phyloP scores from a whole-genome alignment of 257 asterid species.

The Scutellaria baicalensis region DNA sequence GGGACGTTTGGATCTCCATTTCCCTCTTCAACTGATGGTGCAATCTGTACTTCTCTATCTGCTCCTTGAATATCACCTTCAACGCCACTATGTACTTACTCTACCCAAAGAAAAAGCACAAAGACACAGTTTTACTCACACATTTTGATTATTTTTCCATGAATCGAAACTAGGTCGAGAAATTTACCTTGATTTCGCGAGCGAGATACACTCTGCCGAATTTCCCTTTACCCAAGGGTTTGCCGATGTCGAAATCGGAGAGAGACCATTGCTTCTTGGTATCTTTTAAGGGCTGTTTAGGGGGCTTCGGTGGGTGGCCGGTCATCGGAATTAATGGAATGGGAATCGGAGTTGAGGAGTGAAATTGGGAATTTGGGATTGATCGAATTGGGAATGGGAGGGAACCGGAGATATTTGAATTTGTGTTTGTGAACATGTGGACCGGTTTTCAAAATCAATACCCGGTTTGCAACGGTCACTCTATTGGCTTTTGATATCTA shows the following conservation, averaged over 20 bases:
- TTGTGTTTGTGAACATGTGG: not conserved
- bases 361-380: slow-evolving; percentile 1
- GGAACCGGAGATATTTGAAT: slow-evolving; percentile 20
- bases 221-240: slow-evolving; percentile 89
- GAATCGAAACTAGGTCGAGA: not conserved
- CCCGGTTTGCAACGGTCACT: not conserved
- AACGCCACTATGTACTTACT: slow-evolving; percentile 73
- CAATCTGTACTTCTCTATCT: slow-evolving; percentile 67
- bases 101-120: slow-evolving; percentile 18
- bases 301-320: slow-evolving; percentile 35
- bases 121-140: not conserved
- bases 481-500: too few species aligned
- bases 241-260: slow-evolving; percentile 86
- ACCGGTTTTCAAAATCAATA: not conserved
- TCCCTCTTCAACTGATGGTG: slow-evolving; percentile 80
- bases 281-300: slow-evolving; percentile 21
- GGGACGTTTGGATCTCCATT: slow-evolving; percentile 81
- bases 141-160: not conserved
- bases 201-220: slow-evolving; percentile 96
- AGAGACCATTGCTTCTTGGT: slow-evolving; percentile 47
- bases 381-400: slow-evolving; percentile 14
- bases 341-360: not conserved
- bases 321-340: slow-evolving; percentile 25
- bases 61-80: slow-evolving; percentile 85
- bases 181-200: slow-evolving; percentile 69